Base-by-base conservation (phyloP, 352 stramenopile genomes). In the Aphanomyces cochlioides region DNA sequence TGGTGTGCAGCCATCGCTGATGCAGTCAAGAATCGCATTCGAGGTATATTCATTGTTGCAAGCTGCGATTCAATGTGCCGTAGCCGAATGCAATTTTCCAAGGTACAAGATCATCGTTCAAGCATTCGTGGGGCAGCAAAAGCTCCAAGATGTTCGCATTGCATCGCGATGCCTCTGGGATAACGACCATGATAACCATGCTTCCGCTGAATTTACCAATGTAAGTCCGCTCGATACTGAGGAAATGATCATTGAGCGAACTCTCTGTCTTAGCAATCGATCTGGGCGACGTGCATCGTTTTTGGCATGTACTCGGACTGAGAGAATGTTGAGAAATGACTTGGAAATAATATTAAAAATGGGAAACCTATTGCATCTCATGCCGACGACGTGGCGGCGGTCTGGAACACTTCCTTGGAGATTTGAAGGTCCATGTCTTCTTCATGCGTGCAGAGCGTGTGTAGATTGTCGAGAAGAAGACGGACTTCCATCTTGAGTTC, bases 31-130 rank as follows among this genome's bases (percentile, higher is more conserved):
- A 58, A 69, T 34, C 76, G 81, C 43, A 84, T 92, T 63, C 73
- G 82, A 67, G 67, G 72, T 76, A 68, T 4, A 4, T 37, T 45
- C 5, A 21, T 37, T 12, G 19, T 43, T n/a, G 4, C 43, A 17
- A 17, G 13, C 61, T 63, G 10, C 21, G 10, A 36, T 34, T 41
- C 34, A 58, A 67, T 67, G 21, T 58, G 58, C 17, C 58, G 5
- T 64, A 58, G 43, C 78, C 56, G 87, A 92, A 36, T 91, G 83
- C 66, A 75, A 76, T 56, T 87, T 96, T 45, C 87, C 88, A 19
- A 85, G 95, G 34, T 98, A 98, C 76, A 98, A 98, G 70, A 78
- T 98, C 50, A 78, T 98, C 36, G 92, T 98, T 38, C 94, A 98
- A 77, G 90, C 94, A 28, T 98, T 96, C 47, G 88, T 98, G 66